Evolutionary conservation across 1,284 basidiomycete species (phyloP).

Genomic region (Pseudozyma thailandica): DNA sequence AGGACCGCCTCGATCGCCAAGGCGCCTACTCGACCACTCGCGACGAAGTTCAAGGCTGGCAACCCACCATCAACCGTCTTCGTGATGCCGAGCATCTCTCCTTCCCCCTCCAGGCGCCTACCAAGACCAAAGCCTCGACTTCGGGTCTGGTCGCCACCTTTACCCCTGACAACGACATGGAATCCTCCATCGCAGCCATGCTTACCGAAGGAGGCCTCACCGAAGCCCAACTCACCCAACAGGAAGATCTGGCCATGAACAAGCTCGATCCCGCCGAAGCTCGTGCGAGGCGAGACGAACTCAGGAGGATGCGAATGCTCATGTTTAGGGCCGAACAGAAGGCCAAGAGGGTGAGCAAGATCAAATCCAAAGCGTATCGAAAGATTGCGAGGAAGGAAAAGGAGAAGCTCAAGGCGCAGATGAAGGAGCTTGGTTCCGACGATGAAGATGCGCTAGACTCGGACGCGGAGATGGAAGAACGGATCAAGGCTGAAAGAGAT

Average conservation of each 20-base stretch:
- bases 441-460: conserved; percentile 67
- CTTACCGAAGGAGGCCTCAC: conserved; percentile 66
- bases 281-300: conserved; percentile 79
- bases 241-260: conserved; percentile 83
- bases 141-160: conserved; percentile 79
- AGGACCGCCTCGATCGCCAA: conserved; percentile 89
- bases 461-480: conserved; percentile 71
- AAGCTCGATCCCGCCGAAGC: conserved; percentile 86
- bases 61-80: conserved; percentile 76
- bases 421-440: conserved; percentile 67
- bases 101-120: conserved; percentile 80
- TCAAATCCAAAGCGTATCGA: conserved; percentile 93
- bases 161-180: conserved; percentile 60
- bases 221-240: conserved; percentile 78
- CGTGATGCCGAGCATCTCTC: conserved; percentile 85
- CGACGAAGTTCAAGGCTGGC: conserved; percentile 93
- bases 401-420: conserved; percentile 71
- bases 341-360: conserved; percentile 89
- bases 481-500: conserved; percentile 79
- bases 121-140: conserved; percentile 73
- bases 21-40: conserved; percentile 94
- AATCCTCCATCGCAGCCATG: conserved; percentile 61
- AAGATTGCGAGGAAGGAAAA: conserved; percentile 83
- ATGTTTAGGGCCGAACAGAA: conserved; percentile 94
- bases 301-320: conserved; percentile 88